Base-by-base conservation (phyloP, 1,284 basidiomycete genomes). In the Agaricales sp. region DNA sequence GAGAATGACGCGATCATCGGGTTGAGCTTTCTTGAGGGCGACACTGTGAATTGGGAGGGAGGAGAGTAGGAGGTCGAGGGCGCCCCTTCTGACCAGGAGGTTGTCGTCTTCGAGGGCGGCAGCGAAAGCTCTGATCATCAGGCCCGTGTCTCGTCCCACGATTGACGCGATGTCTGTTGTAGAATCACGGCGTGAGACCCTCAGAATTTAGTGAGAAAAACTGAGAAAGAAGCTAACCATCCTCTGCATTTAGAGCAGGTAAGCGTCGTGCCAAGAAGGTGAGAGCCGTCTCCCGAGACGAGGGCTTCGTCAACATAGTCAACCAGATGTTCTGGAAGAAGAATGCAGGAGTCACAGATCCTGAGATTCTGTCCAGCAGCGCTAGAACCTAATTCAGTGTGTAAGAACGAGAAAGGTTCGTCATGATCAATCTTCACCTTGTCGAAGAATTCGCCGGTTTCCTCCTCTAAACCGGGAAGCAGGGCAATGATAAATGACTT, bases 311-410 rank as follows among this genome's bases (percentile, higher is more conserved):
- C 50, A 98, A 75, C 74, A 98, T 87, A 46, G 91, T 79, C 20
- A 98, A 75, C 88, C 94, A 98, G 37, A 98, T 73, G 57, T 92
- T 97, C 63, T 97, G 92, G 57, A 96, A 78, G 71, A 98, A 98
- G 70, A 95, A 97, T 0, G 86, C 77, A 0, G 78, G 78, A 2
- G 87, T 83, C 14, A 95, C 84, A 0, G 90, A 84, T 25, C 80
- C 80, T 2, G 92, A 90, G 1, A 99, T 67, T 21, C 78, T 74
- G 63, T 93, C 92, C 46, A 99, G 71, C 3, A 99, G 67, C 22
- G 70, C 70, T 22, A 97, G 63, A n/a, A 94, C 90, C 87, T 92
- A 53, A 16, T 54, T 50, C 49, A 50, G 53, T 44, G 47, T 52
- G 24, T 47, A 30, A 47, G 41, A 46, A 25, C n/a, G 11, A 14